Evolutionary conservation across 2,329 filamentous ascomycete species (phyloP).

Genomic region (Didymella pinodella): DNA sequence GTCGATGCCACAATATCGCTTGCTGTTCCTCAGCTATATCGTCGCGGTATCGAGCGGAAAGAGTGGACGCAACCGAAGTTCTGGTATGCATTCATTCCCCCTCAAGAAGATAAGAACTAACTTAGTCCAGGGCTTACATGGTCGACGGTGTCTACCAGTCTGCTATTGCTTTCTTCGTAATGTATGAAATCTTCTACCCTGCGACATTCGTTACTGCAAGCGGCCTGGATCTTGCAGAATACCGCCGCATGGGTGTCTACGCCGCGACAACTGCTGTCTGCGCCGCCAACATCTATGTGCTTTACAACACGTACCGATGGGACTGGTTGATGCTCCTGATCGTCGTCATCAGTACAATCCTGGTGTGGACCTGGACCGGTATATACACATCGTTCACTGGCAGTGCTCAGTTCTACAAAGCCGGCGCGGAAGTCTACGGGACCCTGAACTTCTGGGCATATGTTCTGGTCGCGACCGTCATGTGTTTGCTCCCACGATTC

Average conservation of each 20-base stretch:
- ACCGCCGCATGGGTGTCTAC: constrained; percentile 84
- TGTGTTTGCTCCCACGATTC: constrained; percentile 89
- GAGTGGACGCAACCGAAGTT: constrained; percentile 98
- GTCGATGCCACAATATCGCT: constrained; percentile 93
- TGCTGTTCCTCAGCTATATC: constrained; percentile 93
- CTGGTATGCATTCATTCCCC: constrained; percentile 70
- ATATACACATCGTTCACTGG: constrained; percentile 73
- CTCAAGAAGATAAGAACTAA: not conserved
- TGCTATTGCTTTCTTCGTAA: constrained; percentile 90
- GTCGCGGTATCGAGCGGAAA: constrained; percentile 90
- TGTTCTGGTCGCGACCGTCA: constrained; percentile 77
- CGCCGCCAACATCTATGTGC: constrained; percentile 90
- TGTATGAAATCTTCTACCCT: constrained; percentile 77
- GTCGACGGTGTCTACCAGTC: constrained; percentile 93
- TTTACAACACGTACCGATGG: constrained; percentile 97
- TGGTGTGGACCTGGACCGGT: constrained; percentile 96
- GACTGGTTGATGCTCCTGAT: constrained; percentile 94
- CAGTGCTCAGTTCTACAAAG: constrained; percentile 74
- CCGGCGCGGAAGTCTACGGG: constrained; percentile 79
- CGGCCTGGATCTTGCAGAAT: constrained; percentile 79
- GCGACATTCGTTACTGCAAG: constrained; percentile 74
- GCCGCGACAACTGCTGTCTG: constrained; percentile 84
- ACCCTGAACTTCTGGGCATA: constrained; percentile 88
- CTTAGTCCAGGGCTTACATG: constrained; percentile 74
- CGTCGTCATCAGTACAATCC: constrained; percentile 79